Evolutionary conservation across 768 basidiomycete genomes (phyloP), one percentile per base, ranked within the genome.

Genomic region (Lyophyllum decastes): DNA sequence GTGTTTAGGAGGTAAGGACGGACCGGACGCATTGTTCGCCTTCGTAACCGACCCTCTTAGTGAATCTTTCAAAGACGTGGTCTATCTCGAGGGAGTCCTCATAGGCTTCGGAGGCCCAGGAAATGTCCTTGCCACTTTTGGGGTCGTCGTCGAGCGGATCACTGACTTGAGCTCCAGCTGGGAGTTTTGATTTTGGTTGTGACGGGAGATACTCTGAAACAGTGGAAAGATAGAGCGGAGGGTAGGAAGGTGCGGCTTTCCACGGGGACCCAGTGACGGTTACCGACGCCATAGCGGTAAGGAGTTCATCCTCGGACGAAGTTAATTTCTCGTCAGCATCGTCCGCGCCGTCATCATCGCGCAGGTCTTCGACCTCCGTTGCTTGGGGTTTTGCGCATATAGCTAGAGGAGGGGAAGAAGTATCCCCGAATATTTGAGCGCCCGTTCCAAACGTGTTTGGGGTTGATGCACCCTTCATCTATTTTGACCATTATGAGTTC

Each of bases 1-100:
- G 19, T 14, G 27, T 30, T 14, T 16, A 27, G 26, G 26, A 22
- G 10, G 2, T 10, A 8, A 48, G 41, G 22, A 77, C 85, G 50
- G 56, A 95, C 94, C 96, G 82, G 48, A 98, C 75, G 62, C 95
- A 95, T 69, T 98, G 96, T 62, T 89, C 83, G 24, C 88, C 87
- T 66, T 89, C 86, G 60, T 82, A 78, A 40, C 73, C 78, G 11
- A 93, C 83, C 33, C 94, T 79, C 65, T 85, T 84, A 51, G 84
- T 85, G 67, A 97, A 98, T 17, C 84, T 80, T 64, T 95, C 89
- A 69, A 98, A 98, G 2, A 93, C 84, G 54, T 86, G 85, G 70
- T 98, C 95, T 43, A 92, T 78, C 45, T 89, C 78, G 48, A 90
- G 67, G 14, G 89, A 89, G 66, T 90, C 87, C 72, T 95, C 94